Evolutionary conservation across 1,284 basidiomycete genomes (phyloP), one percentile per base, ranked within the genome.

Genomic region (Marasmius tenuissimus): DNA sequence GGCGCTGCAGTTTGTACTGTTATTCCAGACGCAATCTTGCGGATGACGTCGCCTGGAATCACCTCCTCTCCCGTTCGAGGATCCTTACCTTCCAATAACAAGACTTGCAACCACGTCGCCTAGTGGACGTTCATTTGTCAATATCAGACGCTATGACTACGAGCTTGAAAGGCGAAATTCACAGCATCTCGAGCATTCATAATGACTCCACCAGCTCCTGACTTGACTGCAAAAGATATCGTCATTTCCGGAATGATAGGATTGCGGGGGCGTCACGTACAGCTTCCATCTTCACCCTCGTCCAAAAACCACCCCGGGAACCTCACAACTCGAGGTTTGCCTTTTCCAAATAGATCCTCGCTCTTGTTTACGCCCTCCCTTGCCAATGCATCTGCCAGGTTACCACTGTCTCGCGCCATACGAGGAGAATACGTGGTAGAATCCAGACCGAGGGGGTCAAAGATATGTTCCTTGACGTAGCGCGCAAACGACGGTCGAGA

Each of bases 341-440:
- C 63, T 42, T 33, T 60, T 3, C 61, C 61, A 39, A 65, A 65
- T 4, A 62, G 18, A 37, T 65, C 42, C 18, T 65, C 50, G 10
- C 47, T 35, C 39, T 35, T 58, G 22, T 65, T 65, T 11, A 58
- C 60, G 11, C 52, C 57, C 33, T 66, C 60, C 14, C 67, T 60
- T 12, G 62, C 59, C 10, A 69, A 57, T 0, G 70, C 69, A 53
- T 71, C 68, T 0, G 70, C 71, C 7, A 73, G 63, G 11, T 68
- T 58, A 1, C 72, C 68, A 35, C 35, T 67, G 2, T 53, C 45
- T 35, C 63, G 64, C 2, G 71, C 71, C 5, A 67, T 61, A 0
- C 67, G 65, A 45, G 66, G 68, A 4, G 71, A 71, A 47, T 69
- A 72, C 0, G 71, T 73, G 0, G 72, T 72, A 3, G 68, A 66